Evolutionary conservation across 352 stramenopile species (phyloP).

Genomic region (Thalassiosira livingstoniorum): DNA sequence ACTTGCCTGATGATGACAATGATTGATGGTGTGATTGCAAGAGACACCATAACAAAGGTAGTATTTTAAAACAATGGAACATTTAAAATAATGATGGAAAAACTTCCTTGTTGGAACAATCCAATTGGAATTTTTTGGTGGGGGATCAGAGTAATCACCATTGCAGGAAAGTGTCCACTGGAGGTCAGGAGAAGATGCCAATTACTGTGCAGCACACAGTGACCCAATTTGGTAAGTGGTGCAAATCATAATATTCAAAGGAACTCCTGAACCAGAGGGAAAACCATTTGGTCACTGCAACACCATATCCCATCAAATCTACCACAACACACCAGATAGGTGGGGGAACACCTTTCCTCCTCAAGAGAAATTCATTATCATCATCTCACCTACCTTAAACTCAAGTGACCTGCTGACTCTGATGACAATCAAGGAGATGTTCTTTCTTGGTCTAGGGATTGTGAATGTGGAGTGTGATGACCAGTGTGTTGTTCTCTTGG

Average conservation of each 20-base stretch:
- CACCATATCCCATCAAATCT: slow-evolving; percentile 17
- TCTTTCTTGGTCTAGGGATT: neutral
- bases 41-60: too few species aligned
- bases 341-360: neutral
- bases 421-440: slow-evolving; percentile 1
- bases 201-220: slow-evolving; percentile 1
- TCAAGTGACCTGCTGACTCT: slow-evolving; percentile 8
- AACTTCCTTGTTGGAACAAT: slow-evolving; percentile 1
- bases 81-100: too few species aligned
- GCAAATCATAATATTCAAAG: slow-evolving; percentile 15
- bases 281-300: neutral
- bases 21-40: too few species aligned
- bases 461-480: neutral
- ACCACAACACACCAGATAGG: neutral
- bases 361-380: neutral
- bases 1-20: too few species aligned
- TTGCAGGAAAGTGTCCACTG: neutral
- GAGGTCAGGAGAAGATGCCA: slow-evolving; percentile 7
- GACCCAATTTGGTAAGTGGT: neutral
- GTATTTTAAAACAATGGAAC: too few species aligned
- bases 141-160: neutral
- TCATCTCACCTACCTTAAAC: neutral
- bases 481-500: neutral
- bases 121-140: neutral
- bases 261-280: neutral